Percentiles rank a stretch among this genome's conserved stretches.
Conservation (phyloP, 768 basidiomycete genomes). For the Hemileccinum impolitum region DNA sequence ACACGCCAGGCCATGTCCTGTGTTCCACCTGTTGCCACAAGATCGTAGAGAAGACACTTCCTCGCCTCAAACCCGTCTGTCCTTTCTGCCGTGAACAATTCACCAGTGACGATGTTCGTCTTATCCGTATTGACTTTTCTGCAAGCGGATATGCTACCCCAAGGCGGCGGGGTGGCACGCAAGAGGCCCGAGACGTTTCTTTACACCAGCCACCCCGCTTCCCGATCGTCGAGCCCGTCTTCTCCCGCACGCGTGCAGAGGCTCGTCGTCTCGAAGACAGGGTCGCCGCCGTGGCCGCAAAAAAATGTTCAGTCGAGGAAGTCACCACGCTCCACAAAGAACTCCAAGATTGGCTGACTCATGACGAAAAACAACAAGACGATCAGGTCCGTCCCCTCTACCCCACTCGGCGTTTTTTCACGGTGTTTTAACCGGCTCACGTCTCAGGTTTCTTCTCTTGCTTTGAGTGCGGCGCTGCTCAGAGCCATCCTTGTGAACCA, state of each 20-base stretch:
- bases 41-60: slow-evolving; percentile 77
- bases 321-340: slow-evolving; percentile 75
- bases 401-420: slow-evolving; percentile 7
- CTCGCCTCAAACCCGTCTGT: slow-evolving; percentile 69
- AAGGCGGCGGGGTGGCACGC: slow-evolving; percentile 48
- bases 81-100: slow-evolving; percentile 84
- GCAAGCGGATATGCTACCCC: slow-evolving; percentile 69
- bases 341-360: slow-evolving; percentile 69
- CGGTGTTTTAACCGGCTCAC: slow-evolving; percentile 6
- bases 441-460: slow-evolving; percentile 58
- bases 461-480: slow-evolving; percentile 73
- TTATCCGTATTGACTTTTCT: slow-evolving; percentile 77
- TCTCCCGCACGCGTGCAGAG: slow-evolving; percentile 45
- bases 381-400: slow-evolving; percentile 54
- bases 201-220: slow-evolving; percentile 45
- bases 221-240: slow-evolving; percentile 41
- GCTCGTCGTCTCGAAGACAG: slow-evolving; percentile 72
- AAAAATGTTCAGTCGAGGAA: slow-evolving; percentile 88
- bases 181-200: slow-evolving; percentile 43
- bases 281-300: slow-evolving; percentile 73
- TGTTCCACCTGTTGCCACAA: slow-evolving; percentile 74
- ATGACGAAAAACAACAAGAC: slow-evolving; percentile 52
- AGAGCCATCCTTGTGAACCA: slow-evolving; percentile 84
- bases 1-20: slow-evolving; percentile 66
- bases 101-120: slow-evolving; percentile 59